Conservation (phyloP, 179 eudicot genomes). For the Actinidia arguta region DNA sequence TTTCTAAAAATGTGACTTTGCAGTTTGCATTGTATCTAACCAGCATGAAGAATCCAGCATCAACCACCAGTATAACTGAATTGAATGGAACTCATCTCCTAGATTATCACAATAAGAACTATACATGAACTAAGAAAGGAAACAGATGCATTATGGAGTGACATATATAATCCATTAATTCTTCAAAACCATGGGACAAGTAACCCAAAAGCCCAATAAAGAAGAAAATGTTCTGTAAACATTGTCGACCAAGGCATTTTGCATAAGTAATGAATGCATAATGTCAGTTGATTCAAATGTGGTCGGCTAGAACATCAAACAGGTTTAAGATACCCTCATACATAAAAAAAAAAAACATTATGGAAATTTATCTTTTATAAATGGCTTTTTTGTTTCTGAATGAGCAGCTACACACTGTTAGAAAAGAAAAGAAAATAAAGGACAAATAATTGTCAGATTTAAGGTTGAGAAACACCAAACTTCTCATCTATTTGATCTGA, state of each 20-base stretch:
- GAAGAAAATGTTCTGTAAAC: not conserved
- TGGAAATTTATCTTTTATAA: constrained; percentile 13
- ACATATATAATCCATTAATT: not conserved
- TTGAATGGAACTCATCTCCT: constrained; percentile 9
- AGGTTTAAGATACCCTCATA: not conserved
- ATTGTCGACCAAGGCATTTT: not conserved
- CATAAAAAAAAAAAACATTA: not conserved
- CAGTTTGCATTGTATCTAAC: too few relatives aligned
- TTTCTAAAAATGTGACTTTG: not conserved
- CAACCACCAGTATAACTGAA: not conserved
- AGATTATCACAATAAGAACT: not conserved
- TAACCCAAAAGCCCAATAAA: not conserved
- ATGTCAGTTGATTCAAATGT: too few relatives aligned
- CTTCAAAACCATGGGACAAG: not conserved
- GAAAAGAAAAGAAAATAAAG: not conserved
- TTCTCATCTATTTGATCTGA: not conserved
- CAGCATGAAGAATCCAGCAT: not conserved
- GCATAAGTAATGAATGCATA: too few relatives aligned
- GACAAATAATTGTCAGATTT: not conserved
- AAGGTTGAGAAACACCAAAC: not conserved
- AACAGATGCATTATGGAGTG: not conserved
- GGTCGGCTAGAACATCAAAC: not conserved
- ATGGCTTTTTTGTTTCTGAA: constrained; percentile 13
- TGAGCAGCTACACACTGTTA: constrained; percentile 17
- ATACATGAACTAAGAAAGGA: constrained; percentile 1